phyloP scores from a whole-genome alignment of 1,284 basidiomycete genomes.

The Malassezia yamatoensis region DNA sequence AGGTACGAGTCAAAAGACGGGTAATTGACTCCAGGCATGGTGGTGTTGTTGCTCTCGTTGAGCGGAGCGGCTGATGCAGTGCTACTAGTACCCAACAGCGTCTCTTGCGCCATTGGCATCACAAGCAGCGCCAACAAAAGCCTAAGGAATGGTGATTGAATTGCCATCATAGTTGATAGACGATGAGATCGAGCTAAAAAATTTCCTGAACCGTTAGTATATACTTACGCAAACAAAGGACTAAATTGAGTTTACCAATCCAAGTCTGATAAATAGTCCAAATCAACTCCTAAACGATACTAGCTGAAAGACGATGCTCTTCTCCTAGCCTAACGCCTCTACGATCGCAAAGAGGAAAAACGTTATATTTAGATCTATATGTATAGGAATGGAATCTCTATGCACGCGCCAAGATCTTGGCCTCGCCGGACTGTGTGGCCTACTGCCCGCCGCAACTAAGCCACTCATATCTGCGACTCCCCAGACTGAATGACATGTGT shows the following conservation, averaged over 20 bases:
- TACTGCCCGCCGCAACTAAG: neutral
- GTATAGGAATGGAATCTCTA: too few relatives aligned
- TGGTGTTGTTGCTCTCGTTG: neutral
- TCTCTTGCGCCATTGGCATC: neutral
- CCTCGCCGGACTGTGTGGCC: neutral
- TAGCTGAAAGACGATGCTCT: neutral
- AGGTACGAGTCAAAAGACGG: neutral
- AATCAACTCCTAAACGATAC: neutral
- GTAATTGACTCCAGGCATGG: neutral
- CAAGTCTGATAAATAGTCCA: neutral
- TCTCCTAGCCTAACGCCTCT: neutral
- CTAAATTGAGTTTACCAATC: neutral
- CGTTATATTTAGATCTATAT: too few relatives aligned
- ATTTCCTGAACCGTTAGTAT: neutral
- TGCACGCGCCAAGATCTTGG: too few relatives aligned
- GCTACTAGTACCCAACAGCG: neutral
- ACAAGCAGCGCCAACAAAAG: neutral
- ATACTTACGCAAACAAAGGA: constrained; percentile 2
- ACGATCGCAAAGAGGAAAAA: too few relatives aligned
- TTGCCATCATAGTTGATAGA: neutral
- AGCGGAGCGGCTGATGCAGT: constrained; percentile 1
- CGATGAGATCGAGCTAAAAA: neutral
- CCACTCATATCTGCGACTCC: neutral
- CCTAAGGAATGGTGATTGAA: neutral
- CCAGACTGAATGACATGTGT: neutral